Percentiles rank a stretch among this genome's conserved stretches.
These are phyloP conservation scores for Phytophthora multivora DNA, from an alignment of 352 stramenopile genomes.

Conservation along the genomic window DNA sequence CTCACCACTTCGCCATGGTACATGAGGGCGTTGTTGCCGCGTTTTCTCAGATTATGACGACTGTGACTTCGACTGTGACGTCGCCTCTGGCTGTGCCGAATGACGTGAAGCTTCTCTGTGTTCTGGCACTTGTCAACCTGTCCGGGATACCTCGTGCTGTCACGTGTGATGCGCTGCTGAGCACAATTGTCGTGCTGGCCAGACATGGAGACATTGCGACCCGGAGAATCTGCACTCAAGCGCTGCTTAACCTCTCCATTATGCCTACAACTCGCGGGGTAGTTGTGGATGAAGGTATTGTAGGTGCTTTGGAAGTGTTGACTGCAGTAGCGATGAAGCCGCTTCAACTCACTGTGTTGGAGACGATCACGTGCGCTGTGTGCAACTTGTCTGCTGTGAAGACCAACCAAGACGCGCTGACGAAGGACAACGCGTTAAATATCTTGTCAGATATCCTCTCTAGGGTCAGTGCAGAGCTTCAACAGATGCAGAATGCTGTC, in stretches of 20 bases:
- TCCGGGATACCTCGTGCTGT: slow-evolving; percentile 70
- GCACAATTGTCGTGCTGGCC: slow-evolving; percentile 47
- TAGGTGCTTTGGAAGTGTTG: slow-evolving; percentile 62
- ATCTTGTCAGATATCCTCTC: slow-evolving; percentile 57
- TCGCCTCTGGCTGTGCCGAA: slow-evolving; percentile 42
- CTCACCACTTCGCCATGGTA: slow-evolving; percentile 79
- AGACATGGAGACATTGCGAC: slow-evolving; percentile 37
- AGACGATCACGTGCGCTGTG: slow-evolving; percentile 55
- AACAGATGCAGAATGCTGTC: slow-evolving; percentile 16
- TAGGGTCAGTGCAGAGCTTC: slow-evolving; percentile 30
- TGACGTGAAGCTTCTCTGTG: slow-evolving; percentile 58
- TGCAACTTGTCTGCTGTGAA: slow-evolving; percentile 67
- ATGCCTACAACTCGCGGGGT: slow-evolving; percentile 70
- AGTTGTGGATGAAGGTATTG: slow-evolving; percentile 76
- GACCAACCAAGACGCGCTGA: slow-evolving; percentile 62
- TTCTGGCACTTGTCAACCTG: slow-evolving; percentile 79
- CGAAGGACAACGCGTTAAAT: slow-evolving; percentile 60
- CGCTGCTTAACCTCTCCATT: slow-evolving; percentile 81
- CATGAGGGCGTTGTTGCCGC: slow-evolving; percentile 73
- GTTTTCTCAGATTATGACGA: slow-evolving; percentile 70
- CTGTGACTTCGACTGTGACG: slow-evolving; percentile 29
- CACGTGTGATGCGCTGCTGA: slow-evolving; percentile 72
- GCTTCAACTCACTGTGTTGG: slow-evolving; percentile 41
- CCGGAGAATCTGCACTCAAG: slow-evolving; percentile 50
- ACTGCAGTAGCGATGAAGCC: slow-evolving; percentile 26